Evolutionary conservation across 75 land plant species (phyloP).

Genomic region (Sequoiadendron giganteum): DNA sequence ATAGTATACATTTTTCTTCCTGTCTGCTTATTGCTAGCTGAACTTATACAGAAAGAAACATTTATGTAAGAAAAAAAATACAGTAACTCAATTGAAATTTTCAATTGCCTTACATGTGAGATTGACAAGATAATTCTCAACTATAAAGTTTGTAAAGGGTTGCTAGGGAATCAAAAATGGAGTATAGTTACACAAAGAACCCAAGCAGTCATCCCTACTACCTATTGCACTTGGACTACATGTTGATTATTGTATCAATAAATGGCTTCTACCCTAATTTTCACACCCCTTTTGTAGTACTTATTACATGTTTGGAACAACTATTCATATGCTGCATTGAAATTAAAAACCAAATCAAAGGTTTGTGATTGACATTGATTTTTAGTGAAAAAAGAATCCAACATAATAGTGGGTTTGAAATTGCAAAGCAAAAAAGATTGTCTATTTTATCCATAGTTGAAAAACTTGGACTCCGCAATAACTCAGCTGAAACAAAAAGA

Average conservation of each 20-base stretch:
- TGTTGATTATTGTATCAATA: too few species aligned
- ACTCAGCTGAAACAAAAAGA: too few species aligned
- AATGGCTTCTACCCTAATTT: background rate
- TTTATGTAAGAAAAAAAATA: background rate
- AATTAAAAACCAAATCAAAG: background rate
- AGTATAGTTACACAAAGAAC: background rate
- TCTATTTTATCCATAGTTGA: background rate
- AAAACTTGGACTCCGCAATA: too few species aligned
- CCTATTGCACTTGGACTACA: background rate
- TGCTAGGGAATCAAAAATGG: background rate
- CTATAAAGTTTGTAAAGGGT: background rate
- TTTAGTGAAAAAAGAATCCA: too few species aligned
- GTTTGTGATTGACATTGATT: background rate
- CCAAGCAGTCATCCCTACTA: background rate
- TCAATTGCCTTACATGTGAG: background rate
- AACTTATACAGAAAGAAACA: background rate
- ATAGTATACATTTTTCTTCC: background rate
- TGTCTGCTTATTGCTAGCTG: background rate
- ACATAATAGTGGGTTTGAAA: background rate
- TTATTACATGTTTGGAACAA: background rate
- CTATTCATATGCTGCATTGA: background rate
- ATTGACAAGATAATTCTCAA: background rate
- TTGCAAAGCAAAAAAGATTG: background rate
- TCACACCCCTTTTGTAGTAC: background rate
- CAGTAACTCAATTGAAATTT: background rate